Base-by-base conservation (phyloP, 163 green algal species). In the Scenedesmus sp. region DNA sequence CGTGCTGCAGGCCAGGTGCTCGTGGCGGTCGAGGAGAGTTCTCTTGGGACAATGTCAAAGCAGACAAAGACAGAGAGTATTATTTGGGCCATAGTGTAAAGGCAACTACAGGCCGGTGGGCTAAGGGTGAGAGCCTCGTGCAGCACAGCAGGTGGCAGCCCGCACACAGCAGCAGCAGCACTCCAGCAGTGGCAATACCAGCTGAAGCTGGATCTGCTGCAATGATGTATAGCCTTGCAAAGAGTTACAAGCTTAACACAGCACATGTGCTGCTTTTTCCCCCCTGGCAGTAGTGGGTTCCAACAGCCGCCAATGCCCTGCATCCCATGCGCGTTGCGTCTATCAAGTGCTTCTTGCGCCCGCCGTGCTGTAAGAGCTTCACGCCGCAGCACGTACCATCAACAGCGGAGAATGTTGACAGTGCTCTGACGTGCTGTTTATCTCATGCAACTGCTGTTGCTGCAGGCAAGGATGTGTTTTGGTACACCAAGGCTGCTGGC, bases 391-490 rank as follows among this genome's bases (percentile, higher is more conserved):
- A 72, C 59, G 1, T 35, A 22, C 59, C 51, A 61, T 61, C 1
- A 18, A 10, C 12, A 61, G 51, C 51, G 22, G 24, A n/a, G n/a
- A n/a, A n/a, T n/a, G n/a, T n/a, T n/a, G n/a, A n/a, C n/a, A n/a
- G n/a, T n/a, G n/a, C n/a, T n/a, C 59, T 72, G 12, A 20, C 49
- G 15, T 56, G 15, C 49, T 68, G 56, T 68, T 37, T 22, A 33
- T 35, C 65, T 42, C 16, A 18, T 49, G 20, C 37, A 12, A 10
- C 76, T 83, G 22, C 76, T 37, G 44, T 9, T 24, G 9, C 59
- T 83, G 85, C 85, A 90, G 85, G 88, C 65, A 92, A 92, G 73
- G 88, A 92, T 68, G 12, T 92, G n/a, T 89, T 86, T 22, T 92
- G 88, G 88, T 92, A 92, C 49, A 85, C 44, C 46, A 89, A 85